phyloP scores from a whole-genome alignment of 371 early-diverging fungal genomes.

The Smittium culicis region DNA sequence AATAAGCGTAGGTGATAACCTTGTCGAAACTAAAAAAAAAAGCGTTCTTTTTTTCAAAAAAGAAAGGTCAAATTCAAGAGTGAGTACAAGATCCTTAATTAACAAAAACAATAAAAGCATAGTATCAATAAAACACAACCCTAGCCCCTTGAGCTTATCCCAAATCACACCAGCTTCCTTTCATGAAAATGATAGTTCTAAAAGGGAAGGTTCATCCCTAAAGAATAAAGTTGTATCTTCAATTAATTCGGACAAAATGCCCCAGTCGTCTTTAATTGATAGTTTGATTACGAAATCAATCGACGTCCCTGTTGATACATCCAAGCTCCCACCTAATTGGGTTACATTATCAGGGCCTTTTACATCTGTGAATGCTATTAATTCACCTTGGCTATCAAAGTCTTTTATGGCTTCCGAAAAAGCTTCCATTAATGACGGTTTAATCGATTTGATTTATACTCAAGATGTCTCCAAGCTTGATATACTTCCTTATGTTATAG shows the following conservation, averaged over 20 bases:
- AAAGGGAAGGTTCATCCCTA: neutral
- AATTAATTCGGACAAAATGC: neutral
- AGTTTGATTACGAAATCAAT: neutral
- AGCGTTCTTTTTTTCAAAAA: no score
- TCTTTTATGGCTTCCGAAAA: conserved; percentile 34
- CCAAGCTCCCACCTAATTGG: conserved; percentile 27
- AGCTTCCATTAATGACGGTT: conserved; percentile 34
- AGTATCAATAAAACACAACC: neutral
- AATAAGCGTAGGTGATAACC: neutral
- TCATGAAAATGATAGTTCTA: neutral
- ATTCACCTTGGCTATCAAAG: conserved; percentile 39
- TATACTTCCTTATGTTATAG: conserved; percentile 24
- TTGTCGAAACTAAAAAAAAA: neutral
- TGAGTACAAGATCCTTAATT: neutral
- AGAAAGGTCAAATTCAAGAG: neutral
- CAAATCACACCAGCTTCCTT: neutral
- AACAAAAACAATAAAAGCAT: neutral
- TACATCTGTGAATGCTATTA: conserved; percentile 37
- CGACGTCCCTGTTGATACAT: neutral
- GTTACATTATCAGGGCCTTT: conserved; percentile 34
- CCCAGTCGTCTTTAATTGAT: neutral
- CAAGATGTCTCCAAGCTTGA: conserved; percentile 20
- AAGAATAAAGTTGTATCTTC: neutral
- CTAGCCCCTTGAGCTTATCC: neutral
- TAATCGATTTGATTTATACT: conserved; percentile 33